phyloP scores from a whole-genome alignment of 768 basidiomycete species.

The Holtermannia corniformis region DNA sequence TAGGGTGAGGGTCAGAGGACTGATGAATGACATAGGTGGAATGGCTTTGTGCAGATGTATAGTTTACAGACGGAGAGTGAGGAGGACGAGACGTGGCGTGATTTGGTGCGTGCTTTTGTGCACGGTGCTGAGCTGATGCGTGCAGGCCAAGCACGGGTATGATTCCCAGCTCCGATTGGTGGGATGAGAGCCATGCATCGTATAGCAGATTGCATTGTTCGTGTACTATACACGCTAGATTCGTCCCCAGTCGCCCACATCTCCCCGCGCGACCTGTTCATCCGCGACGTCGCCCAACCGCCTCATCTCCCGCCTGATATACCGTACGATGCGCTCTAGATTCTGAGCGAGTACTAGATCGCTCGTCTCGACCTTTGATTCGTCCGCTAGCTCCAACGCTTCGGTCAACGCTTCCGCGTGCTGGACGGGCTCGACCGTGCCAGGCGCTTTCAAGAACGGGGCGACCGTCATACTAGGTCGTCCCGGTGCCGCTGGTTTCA shows the following conservation, averaged over 20 bases:
- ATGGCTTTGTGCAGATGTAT: neutral
- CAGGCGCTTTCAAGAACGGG: neutral
- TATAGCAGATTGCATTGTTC: no score
- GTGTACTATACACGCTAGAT: neutral
- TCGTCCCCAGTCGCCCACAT: slow-evolving; percentile 35
- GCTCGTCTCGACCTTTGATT: slow-evolving; percentile 19
- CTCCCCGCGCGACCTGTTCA: slow-evolving; percentile 39
- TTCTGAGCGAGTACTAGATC: slow-evolving; percentile 60
- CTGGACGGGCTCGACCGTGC: no score
- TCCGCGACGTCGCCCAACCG: slow-evolving; percentile 56
- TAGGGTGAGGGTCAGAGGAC: neutral
- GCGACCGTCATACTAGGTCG: neutral
- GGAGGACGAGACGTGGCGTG: neutral
- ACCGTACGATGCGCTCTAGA: slow-evolving; percentile 61
- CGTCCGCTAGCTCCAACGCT: slow-evolving; percentile 3
- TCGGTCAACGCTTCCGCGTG: slow-evolving; percentile 14
- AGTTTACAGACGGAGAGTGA: neutral
- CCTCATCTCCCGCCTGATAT: slow-evolving; percentile 61
- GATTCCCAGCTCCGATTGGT: neutral
- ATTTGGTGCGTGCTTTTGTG: neutral
- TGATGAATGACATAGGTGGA: neutral
- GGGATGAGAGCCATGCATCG: no score
- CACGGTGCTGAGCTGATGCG: neutral
- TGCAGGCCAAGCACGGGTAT: neutral
- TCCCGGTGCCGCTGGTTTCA: neutral